Evolutionary conservation across 2,329 filamentous ascomycete species (phyloP).

Genomic region (Bipolaris cookei): DNA sequence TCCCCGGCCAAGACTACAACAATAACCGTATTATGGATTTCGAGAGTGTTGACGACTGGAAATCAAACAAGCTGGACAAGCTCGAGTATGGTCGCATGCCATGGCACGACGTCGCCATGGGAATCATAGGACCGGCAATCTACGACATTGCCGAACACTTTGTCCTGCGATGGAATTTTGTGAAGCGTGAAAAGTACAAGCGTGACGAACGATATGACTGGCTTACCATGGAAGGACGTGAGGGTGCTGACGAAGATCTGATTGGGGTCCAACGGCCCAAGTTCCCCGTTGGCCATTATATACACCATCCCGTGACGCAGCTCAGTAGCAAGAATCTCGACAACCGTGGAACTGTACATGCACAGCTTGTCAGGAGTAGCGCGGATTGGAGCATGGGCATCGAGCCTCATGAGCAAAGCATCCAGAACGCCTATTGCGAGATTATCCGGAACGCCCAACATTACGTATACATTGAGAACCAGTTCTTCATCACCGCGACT

Average conservation of each 20-base stretch:
- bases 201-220: slow-evolving; percentile 83
- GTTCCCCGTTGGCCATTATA: slow-evolving; percentile 86
- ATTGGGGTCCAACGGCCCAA: slow-evolving; percentile 87
- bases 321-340: slow-evolving; percentile 67
- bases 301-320: slow-evolving; percentile 77
- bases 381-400: slow-evolving; percentile 95
- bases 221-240: slow-evolving; percentile 77
- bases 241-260: slow-evolving; percentile 81
- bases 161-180: slow-evolving; percentile 91
- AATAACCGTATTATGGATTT: slow-evolving; percentile 98
- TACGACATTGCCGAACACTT: slow-evolving; percentile 97
- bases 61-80: slow-evolving; percentile 89
- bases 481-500: slow-evolving; percentile 90
- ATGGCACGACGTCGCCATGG: slow-evolving; percentile 97
- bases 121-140: slow-evolving; percentile 83
- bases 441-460: slow-evolving; percentile 87
- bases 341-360: slow-evolving; percentile 73
- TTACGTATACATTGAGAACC: slow-evolving; percentile 97
- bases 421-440: slow-evolving; percentile 85
- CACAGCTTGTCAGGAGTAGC: slow-evolving; percentile 87
- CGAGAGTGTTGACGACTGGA: slow-evolving; percentile 88
- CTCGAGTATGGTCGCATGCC: slow-evolving; percentile 94
- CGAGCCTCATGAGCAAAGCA: slow-evolving; percentile 75
- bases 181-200: slow-evolving; percentile 98
- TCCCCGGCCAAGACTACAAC: slow-evolving; percentile 97